Evolutionary conservation across 2,329 filamentous ascomycete species (phyloP).

Genomic region (Aspergillus neoniger): DNA sequence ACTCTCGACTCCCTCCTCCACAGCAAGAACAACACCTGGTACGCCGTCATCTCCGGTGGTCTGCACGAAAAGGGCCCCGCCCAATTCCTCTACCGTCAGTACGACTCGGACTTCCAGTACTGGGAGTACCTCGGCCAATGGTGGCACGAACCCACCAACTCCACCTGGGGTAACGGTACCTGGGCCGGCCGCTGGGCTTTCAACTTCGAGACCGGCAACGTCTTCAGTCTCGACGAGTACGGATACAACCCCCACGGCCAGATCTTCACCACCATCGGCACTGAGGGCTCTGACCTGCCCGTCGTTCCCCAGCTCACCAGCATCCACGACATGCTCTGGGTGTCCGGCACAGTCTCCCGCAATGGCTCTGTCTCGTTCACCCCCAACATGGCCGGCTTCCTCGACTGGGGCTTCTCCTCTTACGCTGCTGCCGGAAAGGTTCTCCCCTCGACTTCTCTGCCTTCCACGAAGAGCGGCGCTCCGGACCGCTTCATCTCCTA

Average conservation of each 20-base stretch:
- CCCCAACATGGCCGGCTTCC: slow-evolving; percentile 23
- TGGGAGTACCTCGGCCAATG: slow-evolving; percentile 26
- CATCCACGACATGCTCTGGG: slow-evolving; percentile 25
- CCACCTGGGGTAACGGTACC: slow-evolving; percentile 23
- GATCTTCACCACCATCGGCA: slow-evolving; percentile 21
- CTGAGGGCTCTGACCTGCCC: slow-evolving; percentile 17
- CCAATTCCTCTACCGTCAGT: slow-evolving; percentile 23
- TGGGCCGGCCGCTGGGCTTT: slow-evolving; percentile 24
- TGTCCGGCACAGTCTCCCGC: slow-evolving; percentile 11
- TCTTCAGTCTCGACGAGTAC: slow-evolving; percentile 17
- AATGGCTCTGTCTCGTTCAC: slow-evolving; percentile 15
- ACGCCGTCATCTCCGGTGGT: slow-evolving; percentile 22
- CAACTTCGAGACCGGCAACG: slow-evolving; percentile 24
- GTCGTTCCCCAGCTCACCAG: slow-evolving; percentile 16
- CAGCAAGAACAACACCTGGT: slow-evolving; percentile 20
- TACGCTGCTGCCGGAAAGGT: slow-evolving; percentile 24
- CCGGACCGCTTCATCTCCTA: slow-evolving; percentile 22
- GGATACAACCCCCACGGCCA: slow-evolving; percentile 20
- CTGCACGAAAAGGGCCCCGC: slow-evolving; percentile 18
- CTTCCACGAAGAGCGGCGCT: slow-evolving; percentile 19
- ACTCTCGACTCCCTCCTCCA: slow-evolving; percentile 13
- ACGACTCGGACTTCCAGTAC: slow-evolving; percentile 18
- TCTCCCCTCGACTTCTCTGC: slow-evolving; percentile 16
- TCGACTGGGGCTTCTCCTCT: slow-evolving; percentile 22
- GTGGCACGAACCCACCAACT: slow-evolving; percentile 22